Evolutionary conservation across 768 basidiomycete genomes (phyloP).

Genomic region (Galerina marginata): DNA sequence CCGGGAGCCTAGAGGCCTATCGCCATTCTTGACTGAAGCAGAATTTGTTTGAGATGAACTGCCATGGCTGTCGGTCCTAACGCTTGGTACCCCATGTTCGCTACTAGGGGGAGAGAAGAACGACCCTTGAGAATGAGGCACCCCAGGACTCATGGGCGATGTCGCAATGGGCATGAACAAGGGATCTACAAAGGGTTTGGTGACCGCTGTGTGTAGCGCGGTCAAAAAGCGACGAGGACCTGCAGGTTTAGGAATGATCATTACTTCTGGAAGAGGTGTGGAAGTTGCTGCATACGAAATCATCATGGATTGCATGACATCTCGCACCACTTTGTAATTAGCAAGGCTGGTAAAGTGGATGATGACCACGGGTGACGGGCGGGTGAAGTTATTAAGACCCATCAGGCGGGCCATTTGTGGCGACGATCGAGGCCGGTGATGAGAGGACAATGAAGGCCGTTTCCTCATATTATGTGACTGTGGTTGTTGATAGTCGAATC

Average conservation of each 20-base stretch:
- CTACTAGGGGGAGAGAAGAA: constrained; percentile 44
- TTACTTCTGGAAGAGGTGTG: constrained; percentile 78
- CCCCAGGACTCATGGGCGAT: constrained; percentile 80
- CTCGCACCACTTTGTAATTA: constrained; percentile 89
- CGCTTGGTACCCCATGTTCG: constrained; percentile 11
- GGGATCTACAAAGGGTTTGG: constrained; percentile 86
- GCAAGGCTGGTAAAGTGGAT: constrained; percentile 91
- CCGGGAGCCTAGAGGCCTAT: constrained; percentile 53
- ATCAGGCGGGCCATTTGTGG: constrained; percentile 73
- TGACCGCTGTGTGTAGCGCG: constrained; percentile 88
- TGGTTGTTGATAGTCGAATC: constrained; percentile 54
- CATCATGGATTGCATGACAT: constrained; percentile 76
- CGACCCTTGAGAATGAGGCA: constrained; percentile 41
- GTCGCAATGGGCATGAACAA: constrained; percentile 96
- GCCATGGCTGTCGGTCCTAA: not conserved
- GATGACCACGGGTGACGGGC: constrained; percentile 54
- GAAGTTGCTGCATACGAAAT: constrained; percentile 48
- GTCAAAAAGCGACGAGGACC: constrained; percentile 94
- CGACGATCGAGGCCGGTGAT: constrained; percentile 81
- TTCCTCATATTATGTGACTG: constrained; percentile 47
- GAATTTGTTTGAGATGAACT: constrained; percentile 19
- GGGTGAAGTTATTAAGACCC: constrained; percentile 36
- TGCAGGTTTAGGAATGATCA: constrained; percentile 97
- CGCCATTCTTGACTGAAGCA: constrained; percentile 30
- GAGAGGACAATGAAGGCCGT: constrained; percentile 68